These are phyloP conservation scores for Ophiostoma fasciatum DNA, from an alignment of 2,329 filamentous ascomycete genomes.

Conservation along the genomic window DNA sequence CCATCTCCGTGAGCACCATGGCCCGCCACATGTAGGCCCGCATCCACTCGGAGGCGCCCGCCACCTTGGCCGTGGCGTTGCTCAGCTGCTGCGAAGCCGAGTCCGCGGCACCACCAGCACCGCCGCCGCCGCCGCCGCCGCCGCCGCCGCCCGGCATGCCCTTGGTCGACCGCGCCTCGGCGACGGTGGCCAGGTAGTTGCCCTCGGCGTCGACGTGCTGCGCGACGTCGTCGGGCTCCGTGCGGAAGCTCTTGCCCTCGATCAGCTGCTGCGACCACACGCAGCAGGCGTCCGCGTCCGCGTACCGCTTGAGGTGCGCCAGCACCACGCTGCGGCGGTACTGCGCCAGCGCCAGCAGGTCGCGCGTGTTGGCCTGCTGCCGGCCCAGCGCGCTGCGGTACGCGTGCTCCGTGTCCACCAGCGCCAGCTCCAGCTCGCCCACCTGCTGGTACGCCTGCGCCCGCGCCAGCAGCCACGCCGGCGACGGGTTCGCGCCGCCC, in stretches of 20 bases:
- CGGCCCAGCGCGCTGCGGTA: slow-evolving; percentile 48
- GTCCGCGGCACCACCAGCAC: slow-evolving; percentile 3
- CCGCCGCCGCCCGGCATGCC: slow-evolving; percentile 10
- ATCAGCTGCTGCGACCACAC: slow-evolving; percentile 35
- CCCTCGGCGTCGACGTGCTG: slow-evolving; percentile 28
- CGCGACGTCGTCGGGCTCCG: slow-evolving; percentile 23
- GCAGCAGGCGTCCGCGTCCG: slow-evolving; percentile 61
- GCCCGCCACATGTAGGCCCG: slow-evolving; percentile 30
- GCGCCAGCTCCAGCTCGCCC: slow-evolving; percentile 44
- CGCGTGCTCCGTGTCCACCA: slow-evolving; percentile 55
- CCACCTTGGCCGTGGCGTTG: slow-evolving; percentile 9
- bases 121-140: slow-evolving; percentile 12
- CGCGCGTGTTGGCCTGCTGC: slow-evolving; percentile 40
- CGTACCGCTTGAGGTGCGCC: slow-evolving; percentile 54
- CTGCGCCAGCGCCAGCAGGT: slow-evolving; percentile 67
- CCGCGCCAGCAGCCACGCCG: slow-evolving; percentile 68
- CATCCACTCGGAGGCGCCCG: slow-evolving; percentile 19
- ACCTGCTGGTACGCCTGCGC: slow-evolving; percentile 62
- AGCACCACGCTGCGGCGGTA: slow-evolving; percentile 64
- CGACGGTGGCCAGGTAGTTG: slow-evolving; percentile 28
- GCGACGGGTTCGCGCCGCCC: slow-evolving; percentile 28
- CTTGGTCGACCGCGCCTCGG: slow-evolving; percentile 16
- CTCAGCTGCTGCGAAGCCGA: no score
- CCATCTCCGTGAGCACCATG: slow-evolving; percentile 31
- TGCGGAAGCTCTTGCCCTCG: slow-evolving; percentile 21